A percentile compares a stretch with the other conserved stretches of the same genome.
Evolutionary conservation across 2,329 filamentous ascomycete species (phyloP).

Genomic region (Fusarium poae): DNA sequence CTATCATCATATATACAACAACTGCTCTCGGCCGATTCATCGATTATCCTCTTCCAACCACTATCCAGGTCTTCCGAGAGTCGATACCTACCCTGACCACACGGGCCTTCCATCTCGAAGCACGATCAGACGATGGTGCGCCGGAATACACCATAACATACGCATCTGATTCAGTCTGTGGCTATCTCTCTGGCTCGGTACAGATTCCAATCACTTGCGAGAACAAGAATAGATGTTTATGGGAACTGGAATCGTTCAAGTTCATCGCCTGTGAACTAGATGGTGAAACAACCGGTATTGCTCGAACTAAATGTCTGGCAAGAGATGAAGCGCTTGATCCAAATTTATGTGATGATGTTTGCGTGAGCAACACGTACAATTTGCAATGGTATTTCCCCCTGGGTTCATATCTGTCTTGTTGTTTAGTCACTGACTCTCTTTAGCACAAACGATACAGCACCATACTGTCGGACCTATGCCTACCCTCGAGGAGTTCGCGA

Average conservation of each 20-base stretch:
- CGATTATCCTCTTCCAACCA: background rate
- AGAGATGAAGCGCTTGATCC: background rate
- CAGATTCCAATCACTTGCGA: conserved; percentile 1
- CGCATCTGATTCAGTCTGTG: background rate
- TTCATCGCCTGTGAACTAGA: conserved; percentile 1
- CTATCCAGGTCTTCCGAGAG: background rate
- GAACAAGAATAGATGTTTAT: background rate
- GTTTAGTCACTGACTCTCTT: background rate
- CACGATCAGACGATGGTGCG: background rate
- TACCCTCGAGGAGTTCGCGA: background rate
- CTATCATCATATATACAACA: background rate
- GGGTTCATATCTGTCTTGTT: accelerated
- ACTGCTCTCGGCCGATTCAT: background rate
- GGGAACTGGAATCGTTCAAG: background rate
- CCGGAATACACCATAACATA: background rate
- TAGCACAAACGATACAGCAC: conserved; percentile 3
- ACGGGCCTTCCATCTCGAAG: background rate
- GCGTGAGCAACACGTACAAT: conserved; percentile 2
- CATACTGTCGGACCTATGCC: conserved; percentile 1
- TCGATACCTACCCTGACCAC: accelerated
- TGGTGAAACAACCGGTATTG: background rate
- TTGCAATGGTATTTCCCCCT: background rate
- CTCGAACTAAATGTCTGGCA: background rate
- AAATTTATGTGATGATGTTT: background rate
- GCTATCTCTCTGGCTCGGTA: background rate